These are phyloP conservation scores for Calonectria henricotiae DNA, from an alignment of 2,329 filamentous ascomycete species.

Conservation along the genomic window DNA sequence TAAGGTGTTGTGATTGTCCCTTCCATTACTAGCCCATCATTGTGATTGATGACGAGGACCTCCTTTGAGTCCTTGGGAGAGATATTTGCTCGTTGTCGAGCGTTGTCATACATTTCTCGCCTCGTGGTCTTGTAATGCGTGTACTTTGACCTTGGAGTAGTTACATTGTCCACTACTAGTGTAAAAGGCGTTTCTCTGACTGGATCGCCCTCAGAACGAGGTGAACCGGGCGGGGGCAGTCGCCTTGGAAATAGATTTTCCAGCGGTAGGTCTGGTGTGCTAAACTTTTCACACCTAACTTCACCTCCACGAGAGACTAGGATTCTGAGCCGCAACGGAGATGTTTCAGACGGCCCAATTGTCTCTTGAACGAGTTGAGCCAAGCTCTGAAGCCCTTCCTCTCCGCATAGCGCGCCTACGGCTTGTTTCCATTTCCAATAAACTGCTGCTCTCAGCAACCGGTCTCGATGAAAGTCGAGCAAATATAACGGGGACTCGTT, in stretches of 20 bases:
- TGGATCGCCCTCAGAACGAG: slow-evolving; percentile 46
- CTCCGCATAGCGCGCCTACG: slow-evolving; percentile 63
- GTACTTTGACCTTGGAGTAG: slow-evolving; percentile 71
- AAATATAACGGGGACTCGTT: slow-evolving; percentile 81
- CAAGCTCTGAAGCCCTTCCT: slow-evolving; percentile 64
- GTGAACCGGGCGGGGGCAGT: slow-evolving; percentile 65
- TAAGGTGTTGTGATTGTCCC: slow-evolving; percentile 88
- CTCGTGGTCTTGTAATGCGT: slow-evolving; percentile 91
- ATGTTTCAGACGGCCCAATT: slow-evolving; percentile 56
- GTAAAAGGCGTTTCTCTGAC: slow-evolving; percentile 58
- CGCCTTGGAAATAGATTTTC: slow-evolving; percentile 72
- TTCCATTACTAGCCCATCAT: slow-evolving; percentile 82
- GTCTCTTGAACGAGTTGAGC: slow-evolving; percentile 54
- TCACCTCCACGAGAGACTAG: slow-evolving; percentile 68
- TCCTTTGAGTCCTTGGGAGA: slow-evolving; percentile 71
- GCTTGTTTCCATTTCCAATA: slow-evolving; percentile 72
- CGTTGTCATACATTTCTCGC: slow-evolving; percentile 80
- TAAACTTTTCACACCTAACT: slow-evolving; percentile 62
- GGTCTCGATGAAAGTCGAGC: slow-evolving; percentile 83
- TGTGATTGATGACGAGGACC: slow-evolving; percentile 80
- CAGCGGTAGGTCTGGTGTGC: slow-evolving; percentile 60
- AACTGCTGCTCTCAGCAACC: slow-evolving; percentile 77
- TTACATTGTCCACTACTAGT: slow-evolving; percentile 63
- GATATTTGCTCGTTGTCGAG: slow-evolving; percentile 76
- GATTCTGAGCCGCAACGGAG: slow-evolving; percentile 69